Evolutionary conservation across 106 monocot species (phyloP), one percentile per base, ranked within the genome.

Genomic region (Iris macrosiphon): DNA sequence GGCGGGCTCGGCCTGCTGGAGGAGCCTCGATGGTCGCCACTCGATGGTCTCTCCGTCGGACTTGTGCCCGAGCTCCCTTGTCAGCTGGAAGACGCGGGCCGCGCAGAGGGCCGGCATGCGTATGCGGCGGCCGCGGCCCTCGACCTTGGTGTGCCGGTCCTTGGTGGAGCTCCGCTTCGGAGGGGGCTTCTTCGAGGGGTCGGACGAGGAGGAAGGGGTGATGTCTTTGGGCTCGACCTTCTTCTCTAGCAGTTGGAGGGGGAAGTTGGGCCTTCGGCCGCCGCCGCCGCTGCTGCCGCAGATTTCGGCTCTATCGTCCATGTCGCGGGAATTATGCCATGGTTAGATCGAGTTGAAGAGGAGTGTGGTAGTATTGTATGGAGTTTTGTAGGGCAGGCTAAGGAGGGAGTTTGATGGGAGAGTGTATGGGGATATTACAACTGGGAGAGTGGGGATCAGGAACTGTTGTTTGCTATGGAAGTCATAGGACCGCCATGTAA

Each of bases 41-140:
- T 89, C 83, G 50, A 89, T 83, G 48, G 89, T 89, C 63, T 89
- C 89, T 38, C 89, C 89, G 73, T 89, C 89, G 54, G 89, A 77
- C 63, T 89, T 89, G 68, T 83, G 89, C 39, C 89, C 89, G 43
- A 89, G 89, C 71, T 89, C 89, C 12, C 82, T 72, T 4, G 88
- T 88, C n/a, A 88, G 69, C 49, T 82, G 88, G 66, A 88, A 88
- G 39, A 88, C 88, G 9, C 88, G 63, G 10, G 88, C 88, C 6
- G 88, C 88, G 72, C 88, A 88, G 20, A 77, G 62, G 21, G 82
- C 82, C 2, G 88, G 88, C 88, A 88, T 88, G 58, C 88, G 82
- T 57, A 88, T 88, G 55, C 88, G 78, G 18, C 88, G 75, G 7
- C 88, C 88, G 2, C 88, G 78, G 34, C 82, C 88, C 46, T 88